These are phyloP conservation scores for Plasmodium ovale DNA, from an alignment of 169 alveolate genomes.

Conservation along the genomic window DNA sequence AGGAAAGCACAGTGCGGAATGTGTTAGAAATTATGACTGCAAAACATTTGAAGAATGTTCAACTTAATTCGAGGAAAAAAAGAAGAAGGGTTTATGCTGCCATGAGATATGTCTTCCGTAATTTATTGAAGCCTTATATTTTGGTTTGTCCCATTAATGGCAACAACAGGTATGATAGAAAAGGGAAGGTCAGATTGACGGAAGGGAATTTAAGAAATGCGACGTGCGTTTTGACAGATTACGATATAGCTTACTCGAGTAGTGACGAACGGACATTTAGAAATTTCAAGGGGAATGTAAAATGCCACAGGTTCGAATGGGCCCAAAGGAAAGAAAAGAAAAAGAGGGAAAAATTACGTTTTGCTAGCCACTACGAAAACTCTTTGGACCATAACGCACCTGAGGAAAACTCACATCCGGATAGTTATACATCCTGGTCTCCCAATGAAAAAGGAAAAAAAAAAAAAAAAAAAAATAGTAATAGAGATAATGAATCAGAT, in stretches of 20 bases:
- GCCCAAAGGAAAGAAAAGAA: not conserved
- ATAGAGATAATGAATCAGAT: slow-evolving; percentile 11
- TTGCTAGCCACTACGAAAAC: not conserved
- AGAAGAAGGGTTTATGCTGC: slow-evolving; percentile 25
- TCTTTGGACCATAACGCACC: not conserved
- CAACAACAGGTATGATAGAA: not conserved
- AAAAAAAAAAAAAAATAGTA: not conserved
- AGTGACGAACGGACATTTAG: not conserved
- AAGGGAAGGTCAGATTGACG: not conserved
- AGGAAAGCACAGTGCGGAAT: slow-evolving; percentile 1
- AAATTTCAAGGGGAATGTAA: not conserved
- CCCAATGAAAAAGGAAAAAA: not conserved
- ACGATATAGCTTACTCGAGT: slow-evolving; percentile 14
- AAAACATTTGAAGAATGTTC: not conserved
- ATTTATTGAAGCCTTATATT: slow-evolving; percentile 38
- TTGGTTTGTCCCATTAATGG: slow-evolving; percentile 11
- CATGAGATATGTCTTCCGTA: slow-evolving; percentile 36
- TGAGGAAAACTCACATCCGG: slow-evolving; percentile 2
- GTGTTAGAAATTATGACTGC: slow-evolving; percentile 11
- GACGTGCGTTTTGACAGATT: slow-evolving; percentile 44
- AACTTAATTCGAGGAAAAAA: not conserved
- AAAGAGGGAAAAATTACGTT: not conserved
- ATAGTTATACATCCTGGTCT: not conserved
- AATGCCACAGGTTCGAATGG: not conserved
- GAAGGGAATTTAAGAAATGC: not conserved